A percentile compares a stretch with the other conserved stretches of the same genome.
Evolutionary conservation across 2,329 filamentous ascomycete genomes (phyloP).

Genomic region (Nemania abortiva): DNA sequence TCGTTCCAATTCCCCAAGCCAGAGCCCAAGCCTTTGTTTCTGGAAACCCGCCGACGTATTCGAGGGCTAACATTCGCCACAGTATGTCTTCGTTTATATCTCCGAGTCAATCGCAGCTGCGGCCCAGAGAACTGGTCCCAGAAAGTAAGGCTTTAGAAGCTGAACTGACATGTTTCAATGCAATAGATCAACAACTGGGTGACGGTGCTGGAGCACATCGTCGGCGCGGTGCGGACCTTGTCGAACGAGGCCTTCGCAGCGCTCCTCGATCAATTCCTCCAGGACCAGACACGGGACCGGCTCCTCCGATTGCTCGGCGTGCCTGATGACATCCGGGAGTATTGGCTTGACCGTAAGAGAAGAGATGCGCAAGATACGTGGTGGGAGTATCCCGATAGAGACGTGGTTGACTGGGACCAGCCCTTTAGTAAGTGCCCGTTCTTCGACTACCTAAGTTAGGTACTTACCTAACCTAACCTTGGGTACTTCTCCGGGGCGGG

Average conservation of each 20-base stretch:
- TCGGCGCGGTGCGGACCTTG: conserved; percentile 23
- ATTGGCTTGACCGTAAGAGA: conserved; percentile 32
- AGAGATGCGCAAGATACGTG: conserved; percentile 10
- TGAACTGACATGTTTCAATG: no score
- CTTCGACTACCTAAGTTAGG: background rate
- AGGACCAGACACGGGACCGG: background rate
- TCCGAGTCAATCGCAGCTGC: no score
- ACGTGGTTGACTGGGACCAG: conserved; percentile 39
- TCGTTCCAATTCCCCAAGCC: no score
- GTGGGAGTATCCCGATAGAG: conserved; percentile 41
- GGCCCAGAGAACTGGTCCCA: no score
- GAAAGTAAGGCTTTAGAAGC: no score
- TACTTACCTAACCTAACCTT: no score
- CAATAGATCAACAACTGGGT: conserved; percentile 42
- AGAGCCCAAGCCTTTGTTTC: no score
- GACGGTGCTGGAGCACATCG: conserved; percentile 31
- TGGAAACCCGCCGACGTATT: no score
- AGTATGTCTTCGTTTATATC: no score
- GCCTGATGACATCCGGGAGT: conserved; percentile 13
- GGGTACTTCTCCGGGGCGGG: no score
- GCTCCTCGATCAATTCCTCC: background rate
- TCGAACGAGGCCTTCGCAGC: background rate
- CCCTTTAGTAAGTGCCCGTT: conserved; percentile 36
- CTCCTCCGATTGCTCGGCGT: conserved; percentile 33
- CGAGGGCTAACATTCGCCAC: no score